These are phyloP conservation scores for Colletotrichum cereale DNA, from an alignment of 2,329 filamentous ascomycete genomes.

Conservation along the genomic window DNA sequence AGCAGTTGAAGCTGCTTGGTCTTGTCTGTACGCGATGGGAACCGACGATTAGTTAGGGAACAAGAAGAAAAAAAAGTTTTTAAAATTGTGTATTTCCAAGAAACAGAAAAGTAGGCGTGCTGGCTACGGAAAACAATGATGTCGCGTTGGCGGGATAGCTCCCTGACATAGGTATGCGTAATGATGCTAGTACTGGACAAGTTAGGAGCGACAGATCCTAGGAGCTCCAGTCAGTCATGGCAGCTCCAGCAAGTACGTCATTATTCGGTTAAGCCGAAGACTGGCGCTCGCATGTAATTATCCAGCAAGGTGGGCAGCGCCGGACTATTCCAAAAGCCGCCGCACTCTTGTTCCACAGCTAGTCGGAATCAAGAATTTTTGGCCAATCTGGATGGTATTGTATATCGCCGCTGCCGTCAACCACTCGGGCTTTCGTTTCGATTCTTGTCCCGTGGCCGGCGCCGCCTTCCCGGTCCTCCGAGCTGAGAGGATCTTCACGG, in stretches of 20 bases:
- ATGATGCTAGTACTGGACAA: slow-evolving; percentile 37
- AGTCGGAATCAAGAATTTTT: not conserved
- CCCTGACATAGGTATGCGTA: slow-evolving; percentile 28
- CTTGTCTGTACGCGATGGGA: not conserved
- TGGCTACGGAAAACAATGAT: slow-evolving; percentile 7
- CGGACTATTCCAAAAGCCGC: not conserved
- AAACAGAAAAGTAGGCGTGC: slow-evolving; percentile 8
- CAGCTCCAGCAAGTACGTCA: slow-evolving; percentile 36
- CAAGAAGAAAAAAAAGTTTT: not conserved
- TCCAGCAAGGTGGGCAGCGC: slow-evolving; percentile 10
- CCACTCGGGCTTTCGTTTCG: slow-evolving; percentile 35
- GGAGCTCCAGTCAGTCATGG: slow-evolving; percentile 32
- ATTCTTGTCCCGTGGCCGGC: slow-evolving; percentile 18
- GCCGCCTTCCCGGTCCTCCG: slow-evolving; percentile 26
- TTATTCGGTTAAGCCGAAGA: slow-evolving; percentile 36
- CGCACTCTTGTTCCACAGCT: not conserved
- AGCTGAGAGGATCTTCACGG: slow-evolving; percentile 28
- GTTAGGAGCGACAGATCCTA: slow-evolving; percentile 30
- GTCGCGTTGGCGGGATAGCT: slow-evolving; percentile 26
- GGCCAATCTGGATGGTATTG: not conserved
- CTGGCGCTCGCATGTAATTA: slow-evolving; percentile 36
- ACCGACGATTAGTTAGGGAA: not conserved
- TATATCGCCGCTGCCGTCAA: slow-evolving; percentile 16
- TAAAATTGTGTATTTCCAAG: slow-evolving; percentile 3
- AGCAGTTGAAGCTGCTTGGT: slow-evolving; percentile 19